These are phyloP conservation scores for Kockiozyma suomiensis DNA, from an alignment of 805 yeast genomes.

Conservation along the genomic window DNA sequence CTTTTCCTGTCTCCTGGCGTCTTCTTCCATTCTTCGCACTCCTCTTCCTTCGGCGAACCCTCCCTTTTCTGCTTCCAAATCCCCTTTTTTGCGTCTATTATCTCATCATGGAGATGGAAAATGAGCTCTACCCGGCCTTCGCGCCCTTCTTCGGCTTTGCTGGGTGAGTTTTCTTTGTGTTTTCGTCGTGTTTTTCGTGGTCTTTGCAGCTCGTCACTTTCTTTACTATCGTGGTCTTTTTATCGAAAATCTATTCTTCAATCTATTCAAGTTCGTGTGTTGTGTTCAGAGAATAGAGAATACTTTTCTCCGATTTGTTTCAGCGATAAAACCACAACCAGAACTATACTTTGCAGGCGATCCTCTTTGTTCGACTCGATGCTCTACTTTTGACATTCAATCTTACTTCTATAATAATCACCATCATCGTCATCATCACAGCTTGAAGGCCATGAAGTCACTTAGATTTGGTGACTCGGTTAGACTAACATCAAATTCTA, in stretches of 20 bases:
- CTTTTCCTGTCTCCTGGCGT: not conserved
- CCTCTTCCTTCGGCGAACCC: not conserved
- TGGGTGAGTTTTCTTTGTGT: conserved; percentile 52
- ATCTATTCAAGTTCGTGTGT: not conserved
- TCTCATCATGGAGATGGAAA: conserved; percentile 37
- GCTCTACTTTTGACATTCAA: too few relatives aligned
- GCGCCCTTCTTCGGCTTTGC: conserved; percentile 99
- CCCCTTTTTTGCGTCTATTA: not conserved
- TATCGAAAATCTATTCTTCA: too few relatives aligned
- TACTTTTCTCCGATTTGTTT: too few relatives aligned
- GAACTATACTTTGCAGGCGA: too few relatives aligned
- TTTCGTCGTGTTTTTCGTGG: not conserved
- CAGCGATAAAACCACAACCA: too few relatives aligned
- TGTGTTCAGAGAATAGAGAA: not conserved
- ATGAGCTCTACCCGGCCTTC: conserved; percentile 81
- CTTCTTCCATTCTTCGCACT: not conserved
- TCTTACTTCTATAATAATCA: not conserved
- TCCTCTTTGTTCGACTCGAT: too few relatives aligned
- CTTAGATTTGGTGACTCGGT: not conserved
- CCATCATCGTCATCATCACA: not conserved
- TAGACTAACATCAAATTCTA: not conserved
- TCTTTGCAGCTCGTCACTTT: not conserved
- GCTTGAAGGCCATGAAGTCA: too few relatives aligned
- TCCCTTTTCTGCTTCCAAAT: not conserved
- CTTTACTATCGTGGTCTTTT: not conserved